These are phyloP conservation scores for Ustilago bromivora DNA, from an alignment of 1,284 basidiomycete genomes.

Conservation along the genomic window DNA sequence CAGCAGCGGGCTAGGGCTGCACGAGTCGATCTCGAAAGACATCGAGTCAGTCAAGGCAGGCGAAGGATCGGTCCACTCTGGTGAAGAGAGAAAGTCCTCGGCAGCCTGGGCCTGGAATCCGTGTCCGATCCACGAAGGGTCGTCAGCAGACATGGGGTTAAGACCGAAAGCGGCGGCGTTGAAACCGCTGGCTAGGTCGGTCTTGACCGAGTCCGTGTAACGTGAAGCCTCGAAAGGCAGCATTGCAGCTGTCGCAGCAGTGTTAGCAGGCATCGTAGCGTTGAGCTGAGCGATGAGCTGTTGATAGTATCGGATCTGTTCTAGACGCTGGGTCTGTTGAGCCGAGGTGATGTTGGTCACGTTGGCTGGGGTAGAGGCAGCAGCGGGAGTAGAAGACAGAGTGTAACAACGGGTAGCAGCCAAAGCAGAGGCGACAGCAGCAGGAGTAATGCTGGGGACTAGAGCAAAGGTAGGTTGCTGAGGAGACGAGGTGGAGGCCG, in stretches of 20 bases:
- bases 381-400: conserved; percentile 27
- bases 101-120: conserved; percentile 52
- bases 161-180: conserved; percentile 51
- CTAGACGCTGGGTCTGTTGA: conserved; percentile 41
- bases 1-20: conserved; percentile 62
- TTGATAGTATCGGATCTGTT: conserved; percentile 54
- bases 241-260: conserved; percentile 22
- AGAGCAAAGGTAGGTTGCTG: conserved; percentile 39
- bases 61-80: conserved; percentile 64
- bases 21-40: conserved; percentile 63
- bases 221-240: conserved; percentile 38
- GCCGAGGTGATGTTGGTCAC: no score
- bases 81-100: conserved; percentile 62
- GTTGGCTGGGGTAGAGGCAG: conserved; percentile 5
- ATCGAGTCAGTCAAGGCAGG: conserved; percentile 63
- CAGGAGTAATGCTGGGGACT: conserved; percentile 47
- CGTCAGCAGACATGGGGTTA: conserved; percentile 58
- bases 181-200: conserved; percentile 28
- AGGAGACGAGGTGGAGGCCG: conserved; percentile 21
- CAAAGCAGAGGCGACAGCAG: conserved; percentile 42
- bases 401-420: conserved; percentile 47
- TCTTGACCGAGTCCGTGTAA: conserved; percentile 38
- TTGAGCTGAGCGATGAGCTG: conserved; percentile 51
- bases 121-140: conserved; percentile 59
- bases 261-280: conserved; percentile 43